These are phyloP conservation scores for Paramarasmius palmivorus DNA, from an alignment of 1,284 basidiomycete species.

Conservation along the genomic window DNA sequence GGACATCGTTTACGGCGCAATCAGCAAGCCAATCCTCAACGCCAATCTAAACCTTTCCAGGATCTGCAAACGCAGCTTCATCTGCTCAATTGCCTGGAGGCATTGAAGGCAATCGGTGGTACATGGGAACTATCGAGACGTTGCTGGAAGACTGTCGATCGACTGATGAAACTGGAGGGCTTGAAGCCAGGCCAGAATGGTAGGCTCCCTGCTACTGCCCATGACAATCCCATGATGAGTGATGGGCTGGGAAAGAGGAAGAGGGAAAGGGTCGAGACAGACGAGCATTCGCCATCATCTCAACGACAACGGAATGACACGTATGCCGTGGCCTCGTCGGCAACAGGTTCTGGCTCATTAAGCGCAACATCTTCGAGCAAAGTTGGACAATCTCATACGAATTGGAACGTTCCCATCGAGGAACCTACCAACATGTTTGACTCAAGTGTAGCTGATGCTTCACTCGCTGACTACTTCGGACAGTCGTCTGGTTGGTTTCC, in stretches of 20 bases:
- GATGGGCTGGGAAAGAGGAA: not conserved
- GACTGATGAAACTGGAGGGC: constrained; percentile 22
- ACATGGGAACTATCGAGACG: constrained; percentile 23
- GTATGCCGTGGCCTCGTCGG: too few relatives aligned
- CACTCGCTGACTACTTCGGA: too few relatives aligned
- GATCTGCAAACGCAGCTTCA: constrained; percentile 22
- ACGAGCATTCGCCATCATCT: too few relatives aligned
- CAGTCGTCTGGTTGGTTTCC: constrained; percentile 8
- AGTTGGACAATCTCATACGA: too few relatives aligned
- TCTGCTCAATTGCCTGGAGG: constrained; percentile 23
- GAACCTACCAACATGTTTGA: too few relatives aligned
- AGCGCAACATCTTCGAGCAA: too few relatives aligned
- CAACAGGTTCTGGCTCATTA: too few relatives aligned
- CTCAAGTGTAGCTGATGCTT: too few relatives aligned
- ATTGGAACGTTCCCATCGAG: too few relatives aligned
- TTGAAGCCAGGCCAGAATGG: constrained; percentile 15
- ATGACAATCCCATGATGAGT: not conserved
- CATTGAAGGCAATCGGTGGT: constrained; percentile 20
- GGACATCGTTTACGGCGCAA: constrained; percentile 14
- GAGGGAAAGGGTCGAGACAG: not conserved
- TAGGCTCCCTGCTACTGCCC: not conserved
- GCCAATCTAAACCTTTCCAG: constrained; percentile 6
- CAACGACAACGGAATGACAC: too few relatives aligned
- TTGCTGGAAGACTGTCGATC: constrained; percentile 22
- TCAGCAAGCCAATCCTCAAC: too few relatives aligned